phyloP scores from a whole-genome alignment of 345 rosid species.

The Gossypium turneri region DNA sequence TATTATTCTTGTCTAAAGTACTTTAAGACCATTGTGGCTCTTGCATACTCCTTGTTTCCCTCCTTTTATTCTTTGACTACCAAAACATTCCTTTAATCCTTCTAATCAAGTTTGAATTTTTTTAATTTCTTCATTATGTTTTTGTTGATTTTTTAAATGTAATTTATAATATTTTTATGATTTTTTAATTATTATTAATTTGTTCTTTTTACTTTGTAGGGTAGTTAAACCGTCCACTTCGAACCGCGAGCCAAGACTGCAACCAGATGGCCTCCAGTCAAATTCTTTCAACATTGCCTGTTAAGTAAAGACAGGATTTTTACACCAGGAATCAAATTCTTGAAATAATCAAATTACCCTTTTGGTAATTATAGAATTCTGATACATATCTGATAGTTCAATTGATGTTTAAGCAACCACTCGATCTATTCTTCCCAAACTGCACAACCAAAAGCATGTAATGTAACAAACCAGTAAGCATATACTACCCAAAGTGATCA shows the following conservation, averaged over 20 bases:
- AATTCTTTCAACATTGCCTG: too few relatives aligned
- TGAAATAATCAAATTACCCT: neutral
- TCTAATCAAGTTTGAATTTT: too few relatives aligned
- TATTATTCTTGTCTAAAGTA: neutral
- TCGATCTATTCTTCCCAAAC: neutral
- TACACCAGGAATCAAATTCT: neutral
- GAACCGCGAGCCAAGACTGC: too few relatives aligned
- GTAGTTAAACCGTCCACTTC: too few relatives aligned
- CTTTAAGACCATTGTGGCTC: neutral
- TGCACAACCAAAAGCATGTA: neutral
- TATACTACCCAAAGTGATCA: neutral
- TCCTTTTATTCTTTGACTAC: constrained; percentile 4
- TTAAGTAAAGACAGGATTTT: too few relatives aligned
- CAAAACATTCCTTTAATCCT: neutral
- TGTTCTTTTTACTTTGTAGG: too few relatives aligned
- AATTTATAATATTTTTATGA: too few relatives aligned
- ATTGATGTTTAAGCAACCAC: neutral
- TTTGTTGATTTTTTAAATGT: too few relatives aligned
- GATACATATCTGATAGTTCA: neutral
- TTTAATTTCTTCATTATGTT: too few relatives aligned
- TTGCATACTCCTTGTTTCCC: neutral
- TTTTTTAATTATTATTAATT: too few relatives aligned
- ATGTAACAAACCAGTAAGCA: neutral
- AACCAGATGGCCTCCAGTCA: too few relatives aligned
- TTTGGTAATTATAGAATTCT: neutral